These are phyloP conservation scores for Pyrus betulifolia DNA, from an alignment of 306 rosid species.

Conservation along the genomic window DNA sequence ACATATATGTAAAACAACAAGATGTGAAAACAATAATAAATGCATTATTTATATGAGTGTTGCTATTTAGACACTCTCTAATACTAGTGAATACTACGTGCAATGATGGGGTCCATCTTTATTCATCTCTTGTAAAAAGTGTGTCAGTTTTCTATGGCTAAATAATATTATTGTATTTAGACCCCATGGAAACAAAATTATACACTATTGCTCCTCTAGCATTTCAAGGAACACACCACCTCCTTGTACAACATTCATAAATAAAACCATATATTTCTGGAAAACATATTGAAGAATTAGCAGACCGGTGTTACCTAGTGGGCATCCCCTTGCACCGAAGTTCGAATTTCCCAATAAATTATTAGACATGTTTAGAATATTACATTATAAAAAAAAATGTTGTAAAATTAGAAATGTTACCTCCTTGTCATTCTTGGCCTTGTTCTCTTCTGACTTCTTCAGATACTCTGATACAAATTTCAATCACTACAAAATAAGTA, in stretches of 20 bases:
- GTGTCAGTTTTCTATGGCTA: no score
- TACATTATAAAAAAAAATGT: not conserved
- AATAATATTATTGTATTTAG: no score
- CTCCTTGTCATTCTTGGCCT: slow-evolving; percentile 86
- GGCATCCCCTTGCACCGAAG: no score
- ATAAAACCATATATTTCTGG: not conserved
- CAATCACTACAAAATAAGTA: not conserved
- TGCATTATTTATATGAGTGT: not conserved
- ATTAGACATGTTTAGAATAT: no score
- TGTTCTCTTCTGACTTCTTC: slow-evolving; percentile 85
- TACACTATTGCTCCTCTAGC: not conserved
- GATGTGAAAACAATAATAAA: not conserved
- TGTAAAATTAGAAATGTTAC: slow-evolving; percentile 19
- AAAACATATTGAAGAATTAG: not conserved
- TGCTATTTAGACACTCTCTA: no score
- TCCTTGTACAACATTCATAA: not conserved
- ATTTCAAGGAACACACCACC: not conserved
- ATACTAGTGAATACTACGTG: no score
- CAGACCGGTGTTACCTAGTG: no score
- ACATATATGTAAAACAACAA: not conserved
- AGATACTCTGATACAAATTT: slow-evolving; percentile 46
- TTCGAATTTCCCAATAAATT: no score
- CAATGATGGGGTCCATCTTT: no score
- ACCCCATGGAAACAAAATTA: no score
- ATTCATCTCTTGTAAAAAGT: no score